phyloP scores from a whole-genome alignment of 768 basidiomycete species.

The Leccinum boreale region DNA sequence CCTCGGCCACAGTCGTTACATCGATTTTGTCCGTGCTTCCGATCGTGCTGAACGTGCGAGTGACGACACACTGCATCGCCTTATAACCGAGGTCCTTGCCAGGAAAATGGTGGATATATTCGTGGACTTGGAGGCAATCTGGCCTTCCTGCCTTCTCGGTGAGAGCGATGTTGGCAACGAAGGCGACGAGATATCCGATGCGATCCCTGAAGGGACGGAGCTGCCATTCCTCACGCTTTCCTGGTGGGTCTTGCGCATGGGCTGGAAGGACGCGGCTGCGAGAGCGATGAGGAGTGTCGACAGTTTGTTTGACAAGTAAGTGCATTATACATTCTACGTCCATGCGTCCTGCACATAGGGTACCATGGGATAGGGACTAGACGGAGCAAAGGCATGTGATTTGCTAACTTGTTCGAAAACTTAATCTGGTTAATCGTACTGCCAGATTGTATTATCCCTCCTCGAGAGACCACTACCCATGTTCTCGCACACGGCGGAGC shows the following conservation, averaged over 20 bases:
- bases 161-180: conserved; percentile 27
- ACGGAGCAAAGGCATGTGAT: conserved; percentile 13
- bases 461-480: conserved; percentile 70
- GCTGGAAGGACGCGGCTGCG: too few relatives aligned
- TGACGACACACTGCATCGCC: conserved; percentile 35
- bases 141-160: conserved; percentile 20
- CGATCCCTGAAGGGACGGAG: too few relatives aligned
- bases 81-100: too few relatives aligned
- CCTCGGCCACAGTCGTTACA: conserved; percentile 65
- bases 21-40: conserved; percentile 59
- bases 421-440: neutral
- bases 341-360: too few relatives aligned
- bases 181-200: too few relatives aligned
- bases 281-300: too few relatives aligned
- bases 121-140: conserved; percentile 24
- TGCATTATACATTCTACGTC: too few relatives aligned
- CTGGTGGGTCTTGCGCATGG: too few relatives aligned
- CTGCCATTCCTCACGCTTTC: too few relatives aligned
- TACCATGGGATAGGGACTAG: too few relatives aligned
- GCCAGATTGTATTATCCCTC: conserved; percentile 61
- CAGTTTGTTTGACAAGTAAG: too few relatives aligned
- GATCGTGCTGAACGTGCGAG: conserved; percentile 56
- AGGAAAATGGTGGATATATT: conserved; percentile 22
- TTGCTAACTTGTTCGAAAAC: neutral
- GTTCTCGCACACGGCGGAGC: conserved; percentile 65